Evolutionary conservation across 1,284 basidiomycete species (phyloP), one percentile per base, ranked within the genome.

Genomic region (Termitomyces sp.): DNA sequence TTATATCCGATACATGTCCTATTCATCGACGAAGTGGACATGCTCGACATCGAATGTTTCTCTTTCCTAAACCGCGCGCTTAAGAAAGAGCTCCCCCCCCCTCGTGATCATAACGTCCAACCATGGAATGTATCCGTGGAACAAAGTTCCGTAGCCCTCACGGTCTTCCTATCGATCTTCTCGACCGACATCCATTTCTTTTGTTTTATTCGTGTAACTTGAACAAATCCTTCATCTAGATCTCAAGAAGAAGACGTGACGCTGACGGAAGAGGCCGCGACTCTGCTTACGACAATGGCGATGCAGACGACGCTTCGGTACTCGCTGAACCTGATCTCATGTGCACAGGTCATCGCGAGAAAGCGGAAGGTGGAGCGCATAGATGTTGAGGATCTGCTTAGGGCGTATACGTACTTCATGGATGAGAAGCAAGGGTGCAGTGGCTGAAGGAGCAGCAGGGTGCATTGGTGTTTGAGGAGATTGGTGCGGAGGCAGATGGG

Each of bases 21-120:
- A 14, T 93, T 94, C 74, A 93, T 93, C 60, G 91, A 93, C 68
- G 92, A 97, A 72, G 94, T 97, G 14, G 97, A 99, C 77, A 99
- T 99, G 96, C 86, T 99, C 58, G 96, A 99, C 69, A 97, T 99
- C 59, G 96, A 99, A 71, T 99, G 96, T 68, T 98, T 98, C 78
- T 97, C 94, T 7, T 99, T 96, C 80, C 77, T 99, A 57, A 99
- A 99, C 71, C 84, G 96, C 40, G 96, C 96, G 5, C 78, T 99
- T 44, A 96, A 99, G 68, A 88, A 87, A 58, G 95, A 97, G 60
- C 78, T 98, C 3, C 87, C 95, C 1, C n/a, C 96, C 96, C 0
- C 76, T 99, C 47, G 96, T 99, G 39, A 93, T 99, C 66, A 98
- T 99, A 95, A 96, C 96, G 1, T 94, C 91, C 38, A 99, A 99